phyloP scores from a whole-genome alignment of 768 basidiomycete genomes.

The Phlegmacium glaucopus region DNA sequence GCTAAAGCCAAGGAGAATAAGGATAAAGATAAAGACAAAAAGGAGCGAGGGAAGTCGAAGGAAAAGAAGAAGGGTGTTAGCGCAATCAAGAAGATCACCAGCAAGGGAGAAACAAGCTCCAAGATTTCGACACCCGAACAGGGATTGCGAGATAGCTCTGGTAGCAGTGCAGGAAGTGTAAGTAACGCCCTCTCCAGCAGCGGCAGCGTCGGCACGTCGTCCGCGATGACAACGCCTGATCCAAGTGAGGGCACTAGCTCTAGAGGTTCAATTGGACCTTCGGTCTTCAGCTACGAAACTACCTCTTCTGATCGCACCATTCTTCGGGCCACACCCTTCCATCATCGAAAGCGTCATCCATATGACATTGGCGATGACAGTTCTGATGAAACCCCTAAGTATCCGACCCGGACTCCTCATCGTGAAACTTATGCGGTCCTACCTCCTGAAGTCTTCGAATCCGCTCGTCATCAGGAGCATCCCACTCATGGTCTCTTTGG shows the following conservation, averaged over 20 bases:
- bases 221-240: conserved; percentile 14
- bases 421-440: conserved; percentile 60
- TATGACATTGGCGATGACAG: conserved; percentile 34
- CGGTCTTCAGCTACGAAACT: conserved; percentile 16
- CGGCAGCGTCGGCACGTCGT: conserved; percentile 13
- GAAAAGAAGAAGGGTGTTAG: conserved; percentile 14
- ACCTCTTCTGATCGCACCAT: conserved; percentile 20
- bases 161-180: conserved; percentile 25
- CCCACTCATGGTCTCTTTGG: conserved; percentile 23
- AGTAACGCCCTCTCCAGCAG: conserved; percentile 12
- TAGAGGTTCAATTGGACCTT: conserved; percentile 14
- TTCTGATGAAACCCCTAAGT: conserved; percentile 18
- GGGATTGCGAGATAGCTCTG: conserved; percentile 14
- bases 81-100: conserved; percentile 3
- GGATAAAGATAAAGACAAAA: conserved; percentile 24
- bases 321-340: conserved; percentile 6
- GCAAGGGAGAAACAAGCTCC: conserved; percentile 5
- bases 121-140: not conserved
- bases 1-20: conserved; percentile 24
- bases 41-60: conserved; percentile 17
- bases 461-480: conserved; percentile 24
- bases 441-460: conserved; percentile 51
- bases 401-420: conserved; percentile 53
- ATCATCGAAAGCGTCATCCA: conserved; percentile 24
- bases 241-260: conserved; percentile 7